A percentile compares a stretch with the other conserved stretches of the same genome.
Evolutionary conservation across 148 eudicot genomes (phyloP).

Genomic region (Tetragonia tetragonoides): DNA sequence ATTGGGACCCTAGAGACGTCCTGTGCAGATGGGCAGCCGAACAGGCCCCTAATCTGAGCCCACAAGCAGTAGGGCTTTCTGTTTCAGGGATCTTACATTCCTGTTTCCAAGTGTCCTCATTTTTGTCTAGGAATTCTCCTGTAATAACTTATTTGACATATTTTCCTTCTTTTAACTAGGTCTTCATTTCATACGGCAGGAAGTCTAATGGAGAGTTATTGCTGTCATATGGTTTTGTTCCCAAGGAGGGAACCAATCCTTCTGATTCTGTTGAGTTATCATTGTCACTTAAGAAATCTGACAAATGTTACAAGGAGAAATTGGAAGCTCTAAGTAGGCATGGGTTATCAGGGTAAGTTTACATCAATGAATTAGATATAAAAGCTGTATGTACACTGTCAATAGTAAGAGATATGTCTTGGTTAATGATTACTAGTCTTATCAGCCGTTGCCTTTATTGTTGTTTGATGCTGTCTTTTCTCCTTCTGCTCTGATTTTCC

Average conservation of each 20-base stretch:
- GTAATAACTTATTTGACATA: neutral
- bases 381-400: neutral
- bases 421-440: neutral
- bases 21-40: too few species aligned
- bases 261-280: constrained; percentile 77
- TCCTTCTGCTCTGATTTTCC: neutral
- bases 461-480: too few species aligned
- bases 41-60: too few species aligned
- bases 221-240: constrained; percentile 97
- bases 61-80: neutral
- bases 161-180: constrained; percentile 41
- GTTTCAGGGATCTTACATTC: neutral
- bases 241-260: constrained; percentile 94
- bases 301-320: constrained; percentile 77
- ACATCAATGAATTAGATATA: neutral
- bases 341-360: constrained; percentile 81
- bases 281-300: constrained; percentile 67
- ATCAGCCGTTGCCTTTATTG: neutral
- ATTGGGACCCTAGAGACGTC: too few species aligned
- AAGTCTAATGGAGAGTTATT: constrained; percentile 94
- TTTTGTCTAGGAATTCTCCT: neutral
- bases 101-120: neutral
- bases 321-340: constrained; percentile 69
- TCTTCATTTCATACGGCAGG: constrained; percentile 93
- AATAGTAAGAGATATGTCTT: neutral